Evolutionary conservation across 2,329 filamentous ascomycete species (phyloP).

Genomic region (Arthrobotrys megalospora): DNA sequence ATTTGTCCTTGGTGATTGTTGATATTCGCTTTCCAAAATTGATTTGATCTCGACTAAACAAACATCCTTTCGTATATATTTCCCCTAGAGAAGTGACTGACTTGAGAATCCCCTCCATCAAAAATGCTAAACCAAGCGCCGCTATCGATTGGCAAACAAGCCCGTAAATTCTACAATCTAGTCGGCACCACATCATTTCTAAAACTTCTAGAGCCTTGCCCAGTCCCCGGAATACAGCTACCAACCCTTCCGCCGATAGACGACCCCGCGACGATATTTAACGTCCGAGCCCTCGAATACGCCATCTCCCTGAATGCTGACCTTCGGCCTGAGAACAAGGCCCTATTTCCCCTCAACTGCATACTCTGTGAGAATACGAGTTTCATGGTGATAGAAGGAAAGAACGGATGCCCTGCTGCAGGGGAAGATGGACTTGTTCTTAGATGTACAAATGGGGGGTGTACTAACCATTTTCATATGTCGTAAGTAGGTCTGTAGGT

Average conservation of each 20-base stretch:
- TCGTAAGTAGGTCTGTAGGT: not conserved
- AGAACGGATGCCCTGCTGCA: not conserved
- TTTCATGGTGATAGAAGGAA: conserved; percentile 12
- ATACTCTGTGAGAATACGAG: not conserved
- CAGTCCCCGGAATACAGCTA: not conserved
- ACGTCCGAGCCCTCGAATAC: conserved; percentile 8
- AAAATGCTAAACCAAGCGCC: not conserved
- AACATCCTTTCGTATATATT: too few species aligned
- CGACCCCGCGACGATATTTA: not conserved
- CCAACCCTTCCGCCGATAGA: not conserved
- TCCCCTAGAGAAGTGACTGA: not conserved
- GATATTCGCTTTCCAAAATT: too few species aligned
- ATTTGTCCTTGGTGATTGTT: too few species aligned
- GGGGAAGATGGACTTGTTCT: not conserved
- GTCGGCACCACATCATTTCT: not conserved
- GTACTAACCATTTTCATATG: conserved; percentile 44
- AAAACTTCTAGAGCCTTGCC: not conserved
- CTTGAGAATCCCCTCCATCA: not conserved
- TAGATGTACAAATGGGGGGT: conserved; percentile 9
- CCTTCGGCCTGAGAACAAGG: not conserved
- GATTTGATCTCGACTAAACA: too few species aligned
- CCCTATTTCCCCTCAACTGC: conserved; percentile 2
- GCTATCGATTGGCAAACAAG: not conserved
- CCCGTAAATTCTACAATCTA: conserved; percentile 5
- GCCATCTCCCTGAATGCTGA: conserved; percentile 8